Percentiles rank a stretch among this genome's conserved stretches.
phyloP scores from a whole-genome alignment of 1,139 yeast species.

The Blastobotrys niveus region DNA sequence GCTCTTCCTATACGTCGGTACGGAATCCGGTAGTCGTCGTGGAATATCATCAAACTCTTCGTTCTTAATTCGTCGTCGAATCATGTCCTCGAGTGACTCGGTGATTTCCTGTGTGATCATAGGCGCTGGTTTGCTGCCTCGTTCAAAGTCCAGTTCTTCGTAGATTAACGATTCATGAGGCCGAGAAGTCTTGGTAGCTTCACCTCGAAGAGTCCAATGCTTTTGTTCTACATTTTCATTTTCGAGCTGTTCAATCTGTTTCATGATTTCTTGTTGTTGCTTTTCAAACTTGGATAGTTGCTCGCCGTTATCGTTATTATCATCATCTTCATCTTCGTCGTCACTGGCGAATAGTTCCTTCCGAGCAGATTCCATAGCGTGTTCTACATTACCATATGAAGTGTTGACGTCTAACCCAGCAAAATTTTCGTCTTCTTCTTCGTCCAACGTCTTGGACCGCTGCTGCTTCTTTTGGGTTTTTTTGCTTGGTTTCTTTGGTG shows the following conservation, averaged over 20 bases:
- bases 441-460: conserved; percentile 11
- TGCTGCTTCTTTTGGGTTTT: conserved; percentile 19
- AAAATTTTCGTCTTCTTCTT: conserved; percentile 27
- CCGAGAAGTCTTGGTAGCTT: conserved; percentile 72
- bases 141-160: conserved; percentile 61
- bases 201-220: conserved; percentile 94
- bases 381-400: conserved; percentile 35
- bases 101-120: conserved; percentile 86
- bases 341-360: conserved; percentile 52
- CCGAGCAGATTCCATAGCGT: conserved; percentile 51
- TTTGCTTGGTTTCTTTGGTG: conserved; percentile 25
- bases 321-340: conserved; percentile 28
- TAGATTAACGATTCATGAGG: conserved; percentile 70
- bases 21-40: conserved; percentile 57
- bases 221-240: conserved; percentile 85
- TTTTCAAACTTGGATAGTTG: conserved; percentile 73
- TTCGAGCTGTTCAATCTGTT: conserved; percentile 73
- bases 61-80: conserved; percentile 68
- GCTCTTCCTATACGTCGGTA: conserved; percentile 49
- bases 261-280: conserved; percentile 70
- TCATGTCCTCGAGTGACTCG: conserved; percentile 80
- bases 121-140: conserved; percentile 81
- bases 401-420: conserved; percentile 44
- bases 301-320: conserved; percentile 33
- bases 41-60: conserved; percentile 82